Evolutionary conservation across 139 green algal genomes (phyloP), one percentile per base, ranked within the genome.

Genomic region (Mychonastes homosphaera): DNA sequence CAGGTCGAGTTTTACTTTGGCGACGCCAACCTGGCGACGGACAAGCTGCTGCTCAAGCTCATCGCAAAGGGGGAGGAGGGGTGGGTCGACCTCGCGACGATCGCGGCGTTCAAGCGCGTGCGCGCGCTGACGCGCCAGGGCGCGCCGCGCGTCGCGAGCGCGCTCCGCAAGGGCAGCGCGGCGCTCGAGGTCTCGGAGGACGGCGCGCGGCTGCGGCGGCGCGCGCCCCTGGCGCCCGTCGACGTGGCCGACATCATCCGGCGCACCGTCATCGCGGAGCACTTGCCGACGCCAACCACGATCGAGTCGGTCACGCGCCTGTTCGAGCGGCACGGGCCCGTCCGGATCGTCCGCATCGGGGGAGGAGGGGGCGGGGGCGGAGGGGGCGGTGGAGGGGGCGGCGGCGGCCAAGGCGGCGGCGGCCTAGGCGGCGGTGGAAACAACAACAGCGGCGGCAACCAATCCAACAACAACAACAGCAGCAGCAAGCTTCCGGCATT

Each of bases 1-100:
- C 61, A 67, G 61, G 69, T 90, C 13, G 81, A 87, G 63, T 88
- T 86, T 32, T 90, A 90, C 55, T 87, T 87, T 56, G 73, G 62
- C 39, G 80, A 90, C 33, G 65, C 70, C n/a, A 90, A 86, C 62
- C 72, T 88, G 28, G 78, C 80, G 2, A 84, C 75, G 0, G 83
- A 90, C 53, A 79, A 79, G 53, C 84, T 85, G 44, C 46, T 90
- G 21, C 62, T 86, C 0, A 83, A 84, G 52, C 67, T 79, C 38
- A 70, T 88, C 18, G 43, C 53, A 13, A 77, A 73, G 58, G 74
- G 79, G 34, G 32, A 72, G 3, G 73, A 84, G n/a, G 82, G 82
- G 23, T 87, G 52, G 50, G 79, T 76, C 84, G 41, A 69, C 74
- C 23, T 86, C n/a, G 67, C 70, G 39, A 50, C 78, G 13, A 74